Conservation (phyloP, 192 early-diverging fungal species). For the Backusella tuberculispora region DNA sequence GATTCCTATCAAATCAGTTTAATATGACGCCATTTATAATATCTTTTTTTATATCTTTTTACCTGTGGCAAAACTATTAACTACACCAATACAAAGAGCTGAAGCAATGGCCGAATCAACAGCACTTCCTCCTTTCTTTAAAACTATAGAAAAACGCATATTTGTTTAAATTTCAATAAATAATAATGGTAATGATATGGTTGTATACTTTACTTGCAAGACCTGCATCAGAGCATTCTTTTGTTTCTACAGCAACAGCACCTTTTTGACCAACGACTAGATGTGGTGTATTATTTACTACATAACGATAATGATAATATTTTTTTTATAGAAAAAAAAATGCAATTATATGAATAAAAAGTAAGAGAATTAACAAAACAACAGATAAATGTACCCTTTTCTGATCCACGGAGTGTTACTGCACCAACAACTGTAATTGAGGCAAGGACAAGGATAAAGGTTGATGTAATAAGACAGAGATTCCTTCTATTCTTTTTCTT, state of each 20-base stretch:
- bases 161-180: neutral
- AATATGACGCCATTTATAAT: conserved; percentile 24
- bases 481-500: neutral
- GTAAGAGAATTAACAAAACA: neutral
- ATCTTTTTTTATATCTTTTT: neutral
- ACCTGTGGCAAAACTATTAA: conserved; percentile 87
- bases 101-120: conserved; percentile 89
- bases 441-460: neutral
- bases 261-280: conserved; percentile 57
- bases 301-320: neutral
- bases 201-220: conserved; percentile 50
- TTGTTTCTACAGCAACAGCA: conserved; percentile 71
- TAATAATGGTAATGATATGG: neutral
- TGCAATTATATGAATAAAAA: too few species aligned
- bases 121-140: conserved; percentile 87
- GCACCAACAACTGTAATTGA: neutral
- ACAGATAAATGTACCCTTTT: neutral
- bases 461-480: neutral
- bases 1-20: conserved; percentile 48
- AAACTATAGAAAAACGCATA: conserved; percentile 42
- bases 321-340: neutral
- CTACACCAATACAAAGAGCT: conserved; percentile 84
- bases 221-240: conserved; percentile 71
- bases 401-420: neutral
- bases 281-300: neutral